phyloP scores from a whole-genome alignment of 1,284 basidiomycete species.

The Marasmius fiardii region DNA sequence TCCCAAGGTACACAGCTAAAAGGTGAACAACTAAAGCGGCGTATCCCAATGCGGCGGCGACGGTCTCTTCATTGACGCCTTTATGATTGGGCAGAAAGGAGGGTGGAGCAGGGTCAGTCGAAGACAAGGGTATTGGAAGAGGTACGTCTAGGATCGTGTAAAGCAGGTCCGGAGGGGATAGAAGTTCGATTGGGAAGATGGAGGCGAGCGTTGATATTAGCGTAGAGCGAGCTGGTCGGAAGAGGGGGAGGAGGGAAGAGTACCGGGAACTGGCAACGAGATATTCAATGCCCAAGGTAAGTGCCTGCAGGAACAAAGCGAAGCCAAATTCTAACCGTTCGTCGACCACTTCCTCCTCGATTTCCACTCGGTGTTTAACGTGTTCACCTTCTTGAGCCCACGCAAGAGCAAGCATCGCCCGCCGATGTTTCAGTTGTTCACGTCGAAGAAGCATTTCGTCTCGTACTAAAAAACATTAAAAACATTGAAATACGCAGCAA shows the following conservation, averaged over 20 bases:
- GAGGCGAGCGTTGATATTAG: conserved; percentile 74
- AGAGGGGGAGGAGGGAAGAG: conserved; percentile 40
- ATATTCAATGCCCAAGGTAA: conserved; percentile 11
- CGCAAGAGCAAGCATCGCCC: conserved; percentile 45
- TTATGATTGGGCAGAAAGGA: conserved; percentile 61
- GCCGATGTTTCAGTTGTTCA: conserved; percentile 44
- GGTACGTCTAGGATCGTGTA: conserved; percentile 83
- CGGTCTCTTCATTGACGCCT: conserved; percentile 78
- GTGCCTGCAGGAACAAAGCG: background rate
- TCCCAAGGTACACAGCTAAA: conserved; percentile 75
- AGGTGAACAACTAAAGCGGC: conserved; percentile 83
- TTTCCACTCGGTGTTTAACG: conserved; percentile 27
- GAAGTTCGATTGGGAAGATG: conserved; percentile 87
- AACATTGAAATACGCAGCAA: conserved; percentile 7
- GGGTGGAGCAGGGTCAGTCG: conserved; percentile 85
- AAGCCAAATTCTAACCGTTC: conserved; percentile 37
- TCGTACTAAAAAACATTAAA: conserved; percentile 31
- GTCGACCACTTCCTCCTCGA: conserved; percentile 34
- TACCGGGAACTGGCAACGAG: conserved; percentile 39
- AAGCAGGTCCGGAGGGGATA: conserved; percentile 76
- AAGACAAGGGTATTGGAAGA: conserved; percentile 75
- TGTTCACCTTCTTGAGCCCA: conserved; percentile 39
- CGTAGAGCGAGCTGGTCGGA: conserved; percentile 58
- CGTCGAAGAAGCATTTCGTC: conserved; percentile 38
- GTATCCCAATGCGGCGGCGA: conserved; percentile 86